Base-by-base conservation (phyloP, 169 alveolate genomes). In the Cryptosporidium meleagridis region DNA sequence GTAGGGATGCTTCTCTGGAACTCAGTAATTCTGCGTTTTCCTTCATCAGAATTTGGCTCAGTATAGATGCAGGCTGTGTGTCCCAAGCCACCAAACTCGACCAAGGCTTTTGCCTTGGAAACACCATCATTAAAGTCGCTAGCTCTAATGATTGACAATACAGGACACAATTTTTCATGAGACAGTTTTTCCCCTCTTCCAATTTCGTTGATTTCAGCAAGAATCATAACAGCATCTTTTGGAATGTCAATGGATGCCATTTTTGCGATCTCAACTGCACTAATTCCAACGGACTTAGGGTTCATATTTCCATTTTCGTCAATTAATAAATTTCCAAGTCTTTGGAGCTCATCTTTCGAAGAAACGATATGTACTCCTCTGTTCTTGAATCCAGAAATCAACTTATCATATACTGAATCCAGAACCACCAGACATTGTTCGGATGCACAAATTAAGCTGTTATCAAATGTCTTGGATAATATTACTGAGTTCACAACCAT, bases 201-300 rank as follows among this genome's bases (percentile, higher is more conserved):
- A 39, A 91, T 52, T 26, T 62, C 70, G 52, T 55, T 21, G 21
- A 69, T 85, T 58, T 91, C 86, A 3, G 87, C 93, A 18, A 91
- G 41, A 29, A 72, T 44, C 45, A 91, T 69, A 4, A 62, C 48
- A 8, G 92, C 67, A 62, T 72, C 87, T 21, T 59, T 23, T 14
- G 93, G 93, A 0, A 65, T 93, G 5, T 85, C 86, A 59, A 91
- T 86, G 23, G 75, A 55, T 9, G 93, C 93, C 93, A 91, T 86
- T 62, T 86, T 62, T 41, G 92, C 92, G 29, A 91, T 23, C 29
- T 91, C 87, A 44, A 44, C 69, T 41, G 93, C 93, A 35, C 92
- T 45, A 44, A 67, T 58, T 23, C 93, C 93, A 10, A 91, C 93
- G 7, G 84, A 45, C 7, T 26, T 85, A 35, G 93, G 92, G 14